Conservation (phyloP, 495 filamentous ascomycete genomes). For the Penicillium canescens region DNA sequence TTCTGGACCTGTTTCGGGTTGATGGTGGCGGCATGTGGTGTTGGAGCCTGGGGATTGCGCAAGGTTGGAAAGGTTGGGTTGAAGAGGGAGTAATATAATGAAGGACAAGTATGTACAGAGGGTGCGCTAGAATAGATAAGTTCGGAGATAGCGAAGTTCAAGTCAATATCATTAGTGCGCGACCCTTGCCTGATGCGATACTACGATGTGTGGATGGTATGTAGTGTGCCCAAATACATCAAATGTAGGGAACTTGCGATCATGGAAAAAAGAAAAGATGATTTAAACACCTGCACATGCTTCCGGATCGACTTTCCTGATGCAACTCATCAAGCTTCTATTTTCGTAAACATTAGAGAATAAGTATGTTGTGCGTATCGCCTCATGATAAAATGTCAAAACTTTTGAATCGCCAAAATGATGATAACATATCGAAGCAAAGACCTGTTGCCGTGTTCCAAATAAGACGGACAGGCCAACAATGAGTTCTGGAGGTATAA, state of each 20-base stretch:
- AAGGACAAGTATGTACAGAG: not conserved
- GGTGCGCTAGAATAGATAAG: no score
- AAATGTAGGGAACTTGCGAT: not conserved
- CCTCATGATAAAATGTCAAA: constrained; percentile 1
- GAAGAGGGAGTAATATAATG: constrained; percentile 43
- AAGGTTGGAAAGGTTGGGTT: constrained; percentile 55
- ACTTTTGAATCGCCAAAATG: constrained; percentile 11
- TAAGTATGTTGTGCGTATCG: not conserved
- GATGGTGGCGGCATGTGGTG: constrained; percentile 38
- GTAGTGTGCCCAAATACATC: not conserved
- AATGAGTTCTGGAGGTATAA: no score
- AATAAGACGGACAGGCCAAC: no score
- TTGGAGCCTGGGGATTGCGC: constrained; percentile 50
- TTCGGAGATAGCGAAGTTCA: not conserved
- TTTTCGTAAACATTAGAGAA: constrained; percentile 10
- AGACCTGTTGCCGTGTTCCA: no score
- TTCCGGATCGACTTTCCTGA: not conserved
- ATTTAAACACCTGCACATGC: not conserved
- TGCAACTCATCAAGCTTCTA: not conserved
- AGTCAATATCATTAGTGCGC: not conserved
- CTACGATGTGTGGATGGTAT: not conserved
- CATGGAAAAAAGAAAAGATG: not conserved
- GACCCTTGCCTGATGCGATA: constrained; percentile 1
- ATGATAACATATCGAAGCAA: not conserved
- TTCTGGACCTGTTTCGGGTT: constrained; percentile 62